Conservation (phyloP, 164 flowering plant species). For the Kingdonia uniflora region DNA sequence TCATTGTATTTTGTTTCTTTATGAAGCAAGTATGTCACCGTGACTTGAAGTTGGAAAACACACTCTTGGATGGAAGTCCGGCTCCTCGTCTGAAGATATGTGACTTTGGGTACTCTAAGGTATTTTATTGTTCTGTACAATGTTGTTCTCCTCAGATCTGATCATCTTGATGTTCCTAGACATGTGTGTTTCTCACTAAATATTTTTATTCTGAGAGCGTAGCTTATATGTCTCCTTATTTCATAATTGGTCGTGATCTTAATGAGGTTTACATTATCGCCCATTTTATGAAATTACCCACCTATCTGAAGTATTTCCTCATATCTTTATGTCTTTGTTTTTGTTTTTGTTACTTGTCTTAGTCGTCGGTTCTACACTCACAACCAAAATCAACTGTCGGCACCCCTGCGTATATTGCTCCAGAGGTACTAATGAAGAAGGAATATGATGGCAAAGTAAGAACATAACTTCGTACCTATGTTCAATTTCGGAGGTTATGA, state of each 20-base stretch:
- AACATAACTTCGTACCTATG: no score
- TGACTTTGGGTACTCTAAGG: constrained; percentile 96
- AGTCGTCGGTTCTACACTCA: constrained; percentile 93
- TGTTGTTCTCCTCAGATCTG: neutral
- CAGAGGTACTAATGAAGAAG: constrained; percentile 79
- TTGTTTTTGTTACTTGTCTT: constrained; percentile 16
- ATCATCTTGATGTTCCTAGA: no score
- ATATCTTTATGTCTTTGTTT: no score
- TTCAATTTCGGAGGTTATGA: no score
- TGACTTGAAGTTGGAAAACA: constrained; percentile 83
- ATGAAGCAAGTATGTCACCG: constrained; percentile 94
- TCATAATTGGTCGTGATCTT: no score
- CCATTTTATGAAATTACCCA: no score
- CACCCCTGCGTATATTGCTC: constrained; percentile 94
- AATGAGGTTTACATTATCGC: no score
- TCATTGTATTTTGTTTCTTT: constrained; percentile 8
- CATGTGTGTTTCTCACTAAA: no score
- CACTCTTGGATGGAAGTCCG: constrained; percentile 86
- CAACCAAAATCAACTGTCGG: constrained; percentile 98
- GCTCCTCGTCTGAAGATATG: constrained; percentile 92
- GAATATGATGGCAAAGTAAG: constrained; percentile 92
- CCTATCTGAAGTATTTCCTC: no score
- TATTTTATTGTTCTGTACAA: constrained; percentile 11
- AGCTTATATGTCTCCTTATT: no score
- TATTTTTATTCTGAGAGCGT: no score